Evolutionary conservation across 2,329 filamentous ascomycete genomes (phyloP), one percentile per base, ranked within the genome.

Genomic region (Claviceps capensis): DNA sequence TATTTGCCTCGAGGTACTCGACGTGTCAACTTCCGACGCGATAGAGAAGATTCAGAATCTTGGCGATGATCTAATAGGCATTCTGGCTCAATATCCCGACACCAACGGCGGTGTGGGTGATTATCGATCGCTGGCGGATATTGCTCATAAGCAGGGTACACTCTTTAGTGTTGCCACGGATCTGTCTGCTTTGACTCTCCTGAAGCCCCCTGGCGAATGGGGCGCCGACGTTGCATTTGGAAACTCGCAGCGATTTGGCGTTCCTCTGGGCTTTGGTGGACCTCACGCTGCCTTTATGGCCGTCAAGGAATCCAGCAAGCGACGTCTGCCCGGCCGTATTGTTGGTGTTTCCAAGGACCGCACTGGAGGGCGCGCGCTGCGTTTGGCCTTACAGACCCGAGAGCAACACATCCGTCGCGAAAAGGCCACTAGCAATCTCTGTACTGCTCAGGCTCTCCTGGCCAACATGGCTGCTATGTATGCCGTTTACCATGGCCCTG

Each of bases 221-320:
- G 91, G 91, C 43, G 91, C 91, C 22, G 91, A 97, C 64, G 88
- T 97, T 60, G 91, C 90, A 5, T 95, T 97, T 64, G 91, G 91
- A 58, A 95, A 85, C 63, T 83, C 91, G 16, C 91, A 97, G 72
- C 77, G 91, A 53, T 86, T 96, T 55, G 91, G 91, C 66, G 87
- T 97, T 13, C 90, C 91, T 2, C 81, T 96, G 64, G 91, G 91
- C 48, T 94, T 84, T 60, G 91, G 91, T 62, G 91, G 91, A 19
- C 91, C 91, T n/a, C 91, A 96, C 63, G 91, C 91, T 26, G 91
- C 90, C 17, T 97, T 97, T 78, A 96, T 97, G 66, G 87, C 91
- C 19, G 89, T 90, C 51, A 81, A 81, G 51, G 90, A 96, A 48
- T 88, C 91, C 69, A 82, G 91, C 72, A 96, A 96, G 79, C 80